phyloP scores from a whole-genome alignment of 345 rosid genomes.

The Eucalyptus dawsonii region DNA sequence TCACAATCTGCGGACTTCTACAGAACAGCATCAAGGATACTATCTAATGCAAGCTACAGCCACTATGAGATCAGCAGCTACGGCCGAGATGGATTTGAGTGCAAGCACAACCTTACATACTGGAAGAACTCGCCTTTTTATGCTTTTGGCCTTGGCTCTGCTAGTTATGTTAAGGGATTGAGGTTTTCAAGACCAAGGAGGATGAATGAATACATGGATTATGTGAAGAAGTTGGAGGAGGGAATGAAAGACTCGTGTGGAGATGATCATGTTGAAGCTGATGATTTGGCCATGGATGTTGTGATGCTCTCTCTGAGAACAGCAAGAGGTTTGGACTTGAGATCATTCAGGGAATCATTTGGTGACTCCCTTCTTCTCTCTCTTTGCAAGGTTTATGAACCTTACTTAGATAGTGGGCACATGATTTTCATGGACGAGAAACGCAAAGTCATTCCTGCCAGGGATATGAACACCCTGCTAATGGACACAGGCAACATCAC shows the following conservation, averaged over 20 bases:
- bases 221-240: conserved; percentile 55
- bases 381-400: conserved; percentile 48
- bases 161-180: conserved; percentile 66
- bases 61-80: conserved; percentile 93
- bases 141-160: conserved; percentile 87
- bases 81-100: conserved; percentile 47
- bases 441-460: conserved; percentile 25
- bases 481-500: conserved; percentile 14
- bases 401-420: conserved; percentile 63
- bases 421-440: conserved; percentile 53
- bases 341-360: conserved; percentile 42
- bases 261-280: conserved; percentile 19
- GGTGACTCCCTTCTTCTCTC: conserved; percentile 40
- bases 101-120: conserved; percentile 77
- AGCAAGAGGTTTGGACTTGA: conserved; percentile 60
- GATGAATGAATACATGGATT: conserved; percentile 54
- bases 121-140: conserved; percentile 84
- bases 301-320: conserved; percentile 91
- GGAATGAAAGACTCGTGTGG: conserved; percentile 18
- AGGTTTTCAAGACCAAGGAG: conserved; percentile 89
- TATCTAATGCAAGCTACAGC: conserved; percentile 47
- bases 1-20: conserved; percentile 72
- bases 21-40: conserved; percentile 54
- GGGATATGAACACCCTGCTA: conserved; percentile 20
- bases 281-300: conserved; percentile 69